Conservation (phyloP, 2,329 filamentous ascomycete species). For the Zymoseptoria tritici region DNA sequence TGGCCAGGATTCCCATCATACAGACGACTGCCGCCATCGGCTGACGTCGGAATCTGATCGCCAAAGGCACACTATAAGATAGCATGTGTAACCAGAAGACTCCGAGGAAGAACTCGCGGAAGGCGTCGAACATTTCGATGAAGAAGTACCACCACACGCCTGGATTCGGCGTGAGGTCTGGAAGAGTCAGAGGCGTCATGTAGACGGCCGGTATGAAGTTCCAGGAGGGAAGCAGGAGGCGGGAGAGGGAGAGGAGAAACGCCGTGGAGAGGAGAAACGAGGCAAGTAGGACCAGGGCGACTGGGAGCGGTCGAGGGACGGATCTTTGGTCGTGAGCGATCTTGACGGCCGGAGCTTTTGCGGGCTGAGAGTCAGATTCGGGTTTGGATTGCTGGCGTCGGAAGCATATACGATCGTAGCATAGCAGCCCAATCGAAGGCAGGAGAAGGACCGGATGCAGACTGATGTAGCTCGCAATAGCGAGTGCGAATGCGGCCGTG, state of each 20-base stretch:
- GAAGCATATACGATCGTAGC: slow-evolving; percentile 52
- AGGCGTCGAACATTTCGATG: slow-evolving; percentile 98
- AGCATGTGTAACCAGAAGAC: slow-evolving; percentile 96
- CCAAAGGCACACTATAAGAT: slow-evolving; percentile 80
- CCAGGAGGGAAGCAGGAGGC: slow-evolving; percentile 70
- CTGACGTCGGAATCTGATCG: slow-evolving; percentile 73
- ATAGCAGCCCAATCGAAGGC: slow-evolving; percentile 71
- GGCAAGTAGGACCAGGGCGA: slow-evolving; percentile 45
- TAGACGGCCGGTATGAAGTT: slow-evolving; percentile 85
- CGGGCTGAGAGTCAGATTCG: not conserved
- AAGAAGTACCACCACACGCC: slow-evolving; percentile 99
- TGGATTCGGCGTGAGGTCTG: slow-evolving; percentile 88
- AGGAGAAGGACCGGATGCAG: slow-evolving; percentile 86
- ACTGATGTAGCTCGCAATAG: slow-evolving; percentile 82
- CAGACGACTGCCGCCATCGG: slow-evolving; percentile 78
- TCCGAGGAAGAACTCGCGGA: slow-evolving; percentile 91
- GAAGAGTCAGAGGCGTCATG: slow-evolving; percentile 81
- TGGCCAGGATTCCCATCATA: slow-evolving; percentile 81
- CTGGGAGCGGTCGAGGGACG: slow-evolving; percentile 18
- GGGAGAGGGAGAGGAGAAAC: slow-evolving; percentile 63
- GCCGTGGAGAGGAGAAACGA: slow-evolving; percentile 50
- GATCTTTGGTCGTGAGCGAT: slow-evolving; percentile 15
- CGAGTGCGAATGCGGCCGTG: slow-evolving; percentile 74
- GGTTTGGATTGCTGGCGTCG: slow-evolving; percentile 4
- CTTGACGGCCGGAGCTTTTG: slow-evolving; percentile 1